Evolutionary conservation across 2,329 filamentous ascomycete genomes (phyloP).

Genomic region (Parasarocladium wereldwijsianum): DNA sequence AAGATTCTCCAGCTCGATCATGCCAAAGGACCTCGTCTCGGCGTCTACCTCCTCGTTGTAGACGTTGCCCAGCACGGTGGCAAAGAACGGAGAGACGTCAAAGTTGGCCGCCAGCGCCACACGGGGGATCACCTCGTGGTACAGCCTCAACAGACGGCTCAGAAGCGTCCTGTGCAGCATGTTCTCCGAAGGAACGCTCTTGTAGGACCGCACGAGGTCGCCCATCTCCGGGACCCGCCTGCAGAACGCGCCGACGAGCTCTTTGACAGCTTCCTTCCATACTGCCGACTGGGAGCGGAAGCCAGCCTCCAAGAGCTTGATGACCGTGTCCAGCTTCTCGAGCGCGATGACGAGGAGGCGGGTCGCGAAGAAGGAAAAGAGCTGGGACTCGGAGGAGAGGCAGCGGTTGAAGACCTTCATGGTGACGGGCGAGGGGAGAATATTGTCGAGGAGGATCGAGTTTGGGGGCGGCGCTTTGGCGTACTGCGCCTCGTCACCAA

Average conservation of each 20-base stretch:
- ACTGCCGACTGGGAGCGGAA: constrained; percentile 22
- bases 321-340: constrained; percentile 54
- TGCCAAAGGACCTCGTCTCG: constrained; percentile 36
- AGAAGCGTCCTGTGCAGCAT: constrained; percentile 63
- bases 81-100: constrained; percentile 68
- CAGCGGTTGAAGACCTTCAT: constrained; percentile 70
- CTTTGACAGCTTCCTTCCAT: constrained; percentile 57
- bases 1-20: constrained; percentile 68
- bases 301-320: constrained; percentile 43
- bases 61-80: constrained; percentile 49
- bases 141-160: constrained; percentile 67
- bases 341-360: constrained; percentile 67
- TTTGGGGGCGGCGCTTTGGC: constrained; percentile 60
- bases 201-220: constrained; percentile 62
- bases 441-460: constrained; percentile 67
- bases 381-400: constrained; percentile 58
- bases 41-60: constrained; percentile 34
- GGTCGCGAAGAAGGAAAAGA: constrained; percentile 74
- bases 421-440: constrained; percentile 69
- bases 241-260: constrained; percentile 60
- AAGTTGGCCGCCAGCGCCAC: constrained; percentile 73
- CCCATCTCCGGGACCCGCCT: constrained; percentile 70
- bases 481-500: constrained; percentile 51
- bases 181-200: constrained; percentile 51
- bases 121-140: constrained; percentile 70